Conservation (phyloP, 352 stramenopile species). For the Phytophthora meadii region DNA sequence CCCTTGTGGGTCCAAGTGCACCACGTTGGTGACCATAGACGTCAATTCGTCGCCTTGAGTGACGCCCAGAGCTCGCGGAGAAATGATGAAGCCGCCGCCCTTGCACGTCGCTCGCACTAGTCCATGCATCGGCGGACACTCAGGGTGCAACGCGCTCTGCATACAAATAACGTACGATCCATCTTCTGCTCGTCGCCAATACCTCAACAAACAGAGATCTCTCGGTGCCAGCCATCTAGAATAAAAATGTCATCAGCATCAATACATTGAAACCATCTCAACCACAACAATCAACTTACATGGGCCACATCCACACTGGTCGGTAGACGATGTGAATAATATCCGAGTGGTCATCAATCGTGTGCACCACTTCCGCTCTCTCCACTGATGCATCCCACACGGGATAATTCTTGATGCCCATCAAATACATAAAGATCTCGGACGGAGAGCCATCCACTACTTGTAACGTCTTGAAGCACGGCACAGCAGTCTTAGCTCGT, state of each 20-base stretch:
- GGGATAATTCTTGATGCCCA: constrained; percentile 74
- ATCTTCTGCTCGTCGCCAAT: constrained; percentile 75
- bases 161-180: constrained; percentile 82
- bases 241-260: constrained; percentile 9
- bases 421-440: constrained; percentile 80
- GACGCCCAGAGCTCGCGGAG: constrained; percentile 42
- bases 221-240: constrained; percentile 69
- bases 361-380: constrained; percentile 69
- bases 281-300: constrained; percentile 43
- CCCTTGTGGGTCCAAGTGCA: constrained; percentile 72
- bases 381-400: constrained; percentile 79
- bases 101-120: constrained; percentile 69
- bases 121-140: constrained; percentile 71
- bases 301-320: constrained; percentile 80
- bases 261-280: background rate
- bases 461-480: constrained; percentile 75
- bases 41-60: constrained; percentile 55
- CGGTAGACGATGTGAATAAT: constrained; percentile 81
- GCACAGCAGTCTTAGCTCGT: constrained; percentile 48
- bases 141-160: constrained; percentile 76
- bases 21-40: constrained; percentile 74
- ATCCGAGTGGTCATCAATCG: constrained; percentile 81
- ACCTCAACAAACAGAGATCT: constrained; percentile 73
- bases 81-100: constrained; percentile 69
- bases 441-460: constrained; percentile 69